Base-by-base conservation (phyloP, 2,329 filamentous ascomycete genomes). In the Colletotrichum sansevieriae region DNA sequence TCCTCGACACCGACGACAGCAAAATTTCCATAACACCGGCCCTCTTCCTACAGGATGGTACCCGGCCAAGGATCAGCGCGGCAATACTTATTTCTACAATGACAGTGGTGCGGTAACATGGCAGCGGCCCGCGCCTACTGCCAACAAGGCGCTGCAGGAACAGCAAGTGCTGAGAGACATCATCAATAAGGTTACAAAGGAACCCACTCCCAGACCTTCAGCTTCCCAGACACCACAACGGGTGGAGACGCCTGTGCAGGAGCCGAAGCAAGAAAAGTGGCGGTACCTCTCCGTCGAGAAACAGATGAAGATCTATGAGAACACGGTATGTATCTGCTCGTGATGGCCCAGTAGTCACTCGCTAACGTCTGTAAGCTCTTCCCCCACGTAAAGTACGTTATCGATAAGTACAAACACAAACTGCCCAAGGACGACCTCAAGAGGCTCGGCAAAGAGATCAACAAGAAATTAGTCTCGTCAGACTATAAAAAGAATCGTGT, bases 281-380 rank as follows among this genome's bases (percentile, higher is more conserved):
- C 86, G 88, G 63, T 86, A 85, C 68, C 78, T 91, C 37, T 84
- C 91, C 1, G 78, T 90, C 73, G 95, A 98, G 72, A 98, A 98
- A 81, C 93, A 96, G 80, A 97, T 94, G 88, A 97, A 94, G 82
- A 85, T 97, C 2, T 98, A 98, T 75, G 95, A 98, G 79, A 95
- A 95, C 76, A 97, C 94, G 59, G 94, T 97, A 85, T 78, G 92
- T 83, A 33, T 7, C 43, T 11, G 5, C 15, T 29, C 7, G 4
- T 33, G 20, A 37, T 12, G 10, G 7, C 8, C 12, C 11, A 41
- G 13, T 55, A 25, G 13, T 11, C 13, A n/a, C 10, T 4, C 29
- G 22, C 67, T 63, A 46, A 69, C 10, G 15, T 18, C 22, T 10
- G 9, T 6, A 72, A 96, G 94, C 85, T 98, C 7, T 93, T 91